A percentile compares a stretch with the other conserved stretches of the same genome.
These are phyloP conservation scores for Fusarium falciforme DNA, from an alignment of 2,329 filamentous ascomycete genomes.

Conservation along the genomic window DNA sequence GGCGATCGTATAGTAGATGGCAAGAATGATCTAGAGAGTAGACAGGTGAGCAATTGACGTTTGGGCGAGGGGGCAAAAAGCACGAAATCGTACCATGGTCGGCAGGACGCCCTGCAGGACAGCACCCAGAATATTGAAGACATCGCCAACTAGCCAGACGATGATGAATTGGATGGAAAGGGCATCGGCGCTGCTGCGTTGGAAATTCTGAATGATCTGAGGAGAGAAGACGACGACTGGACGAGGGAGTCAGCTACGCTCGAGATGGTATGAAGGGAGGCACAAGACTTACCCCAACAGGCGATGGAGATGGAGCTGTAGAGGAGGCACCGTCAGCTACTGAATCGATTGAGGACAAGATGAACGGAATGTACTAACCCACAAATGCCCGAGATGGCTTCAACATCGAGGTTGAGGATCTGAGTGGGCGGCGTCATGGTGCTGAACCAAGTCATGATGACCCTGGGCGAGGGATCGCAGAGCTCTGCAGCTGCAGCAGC, in stretches of 20 bases:
- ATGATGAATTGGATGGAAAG: conserved; percentile 92
- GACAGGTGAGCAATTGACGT: conserved; percentile 19
- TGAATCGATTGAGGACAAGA: neutral
- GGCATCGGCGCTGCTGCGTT: conserved; percentile 84
- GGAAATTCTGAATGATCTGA: conserved; percentile 96
- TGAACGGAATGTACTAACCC: conserved; percentile 67
- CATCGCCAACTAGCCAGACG: conserved; percentile 92
- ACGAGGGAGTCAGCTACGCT: conserved; percentile 25
- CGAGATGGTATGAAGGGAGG: neutral
- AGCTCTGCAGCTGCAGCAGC: conserved; percentile 7
- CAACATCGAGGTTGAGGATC: conserved; percentile 81
- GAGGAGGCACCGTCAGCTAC: conserved; percentile 20
- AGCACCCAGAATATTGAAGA: conserved; percentile 96
- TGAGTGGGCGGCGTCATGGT: conserved; percentile 66
- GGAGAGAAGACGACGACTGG: conserved; percentile 93
- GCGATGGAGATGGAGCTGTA: conserved; percentile 91
- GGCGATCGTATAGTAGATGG: conserved; percentile 91
- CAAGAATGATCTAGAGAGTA: conserved; percentile 76
- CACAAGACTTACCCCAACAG: conserved; percentile 73
- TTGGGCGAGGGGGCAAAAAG: neutral
- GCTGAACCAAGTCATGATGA: conserved; percentile 23
- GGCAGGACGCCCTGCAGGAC: conserved; percentile 91
- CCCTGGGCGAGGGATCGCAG: conserved; percentile 30
- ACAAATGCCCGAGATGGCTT: conserved; percentile 92
- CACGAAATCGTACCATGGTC: conserved; percentile 75